These are phyloP conservation scores for Sutorius australiensis DNA, from an alignment of 768 basidiomycete species.

Conservation along the genomic window DNA sequence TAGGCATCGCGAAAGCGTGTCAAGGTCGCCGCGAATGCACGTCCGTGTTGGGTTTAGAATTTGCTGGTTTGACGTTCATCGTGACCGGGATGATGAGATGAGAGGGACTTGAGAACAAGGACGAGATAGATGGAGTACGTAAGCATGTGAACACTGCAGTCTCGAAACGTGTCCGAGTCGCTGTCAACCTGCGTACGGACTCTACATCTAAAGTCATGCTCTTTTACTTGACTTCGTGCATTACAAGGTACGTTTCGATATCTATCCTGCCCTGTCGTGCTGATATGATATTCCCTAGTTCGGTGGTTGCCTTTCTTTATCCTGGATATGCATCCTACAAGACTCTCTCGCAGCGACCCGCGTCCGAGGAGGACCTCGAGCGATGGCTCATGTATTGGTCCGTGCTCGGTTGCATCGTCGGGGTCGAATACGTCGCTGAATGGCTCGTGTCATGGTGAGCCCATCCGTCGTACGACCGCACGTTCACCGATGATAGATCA, in stretches of 20 bases:
- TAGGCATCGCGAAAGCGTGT: conserved; percentile 11
- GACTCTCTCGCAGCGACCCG: conserved; percentile 81
- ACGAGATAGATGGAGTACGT: no score
- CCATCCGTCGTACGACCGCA: conserved; percentile 7
- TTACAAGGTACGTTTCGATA: conserved; percentile 34
- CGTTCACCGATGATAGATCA: conserved; percentile 9
- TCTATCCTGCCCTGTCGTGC: conserved; percentile 27
- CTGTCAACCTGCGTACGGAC: not conserved
- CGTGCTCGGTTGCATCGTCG: conserved; percentile 79
- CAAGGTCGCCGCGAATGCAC: not conserved
- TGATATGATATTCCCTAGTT: conserved; percentile 37
- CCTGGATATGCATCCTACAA: conserved; percentile 98
- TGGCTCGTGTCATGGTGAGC: conserved; percentile 85
- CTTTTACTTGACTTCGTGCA: conserved; percentile 39
- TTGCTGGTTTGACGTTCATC: no score
- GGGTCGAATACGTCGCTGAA: conserved; percentile 78
- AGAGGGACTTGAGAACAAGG: no score
- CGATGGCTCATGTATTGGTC: conserved; percentile 98
- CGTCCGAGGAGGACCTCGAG: conserved; percentile 80
- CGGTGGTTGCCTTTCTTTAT: conserved; percentile 79
- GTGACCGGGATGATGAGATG: no score
- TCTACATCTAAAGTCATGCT: conserved; percentile 31
- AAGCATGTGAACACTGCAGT: no score
- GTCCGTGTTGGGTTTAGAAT: no score
- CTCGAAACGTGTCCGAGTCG: conserved; percentile 13